Percentiles rank a stretch among this genome's conserved stretches.
phyloP scores from a whole-genome alignment of 2,329 filamentous ascomycete genomes.

The Zymoseptoria brevis region DNA sequence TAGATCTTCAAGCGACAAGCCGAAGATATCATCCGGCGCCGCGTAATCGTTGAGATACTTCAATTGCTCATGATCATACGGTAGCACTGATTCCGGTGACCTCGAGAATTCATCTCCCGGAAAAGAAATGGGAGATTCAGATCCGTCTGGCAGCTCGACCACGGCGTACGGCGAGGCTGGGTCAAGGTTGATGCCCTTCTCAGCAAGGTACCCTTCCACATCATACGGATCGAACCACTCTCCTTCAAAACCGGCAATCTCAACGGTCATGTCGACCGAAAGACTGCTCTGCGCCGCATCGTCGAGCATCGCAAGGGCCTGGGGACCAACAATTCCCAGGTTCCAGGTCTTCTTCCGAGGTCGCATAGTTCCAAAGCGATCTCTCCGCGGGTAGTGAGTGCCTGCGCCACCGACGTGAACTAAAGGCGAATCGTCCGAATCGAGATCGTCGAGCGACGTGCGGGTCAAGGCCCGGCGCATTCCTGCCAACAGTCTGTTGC shows the following conservation, averaged over 20 bases:
- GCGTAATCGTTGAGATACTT: conserved; percentile 1
- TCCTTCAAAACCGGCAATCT: conserved; percentile 57
- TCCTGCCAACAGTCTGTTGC: conserved; percentile 19
- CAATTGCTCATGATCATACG: conserved; percentile 9
- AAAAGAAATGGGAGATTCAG: background rate
- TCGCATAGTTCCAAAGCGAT: conserved; percentile 52
- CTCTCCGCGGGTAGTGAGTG: conserved; percentile 47
- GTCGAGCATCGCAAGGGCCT: conserved; percentile 22
- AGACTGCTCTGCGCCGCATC: conserved; percentile 20
- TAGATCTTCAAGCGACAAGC: background rate
- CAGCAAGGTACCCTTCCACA: conserved; percentile 63
- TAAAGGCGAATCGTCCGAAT: conserved; percentile 53
- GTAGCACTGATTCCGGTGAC: background rate
- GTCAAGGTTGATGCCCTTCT: conserved; percentile 56
- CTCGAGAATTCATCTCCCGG: background rate
- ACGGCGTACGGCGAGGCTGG: conserved; percentile 53
- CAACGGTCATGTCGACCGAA: conserved; percentile 35
- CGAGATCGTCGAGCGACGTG: conserved; percentile 43
- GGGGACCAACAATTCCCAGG: conserved; percentile 24
- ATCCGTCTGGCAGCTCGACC: conserved; percentile 35
- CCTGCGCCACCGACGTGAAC: conserved; percentile 61
- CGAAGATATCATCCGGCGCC: background rate
- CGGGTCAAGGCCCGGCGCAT: conserved; percentile 36
- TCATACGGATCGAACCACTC: conserved; percentile 72
- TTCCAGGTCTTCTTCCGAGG: conserved; percentile 20